Evolutionary conservation across 495 filamentous ascomycete species (phyloP), one percentile per base, ranked within the genome.

Genomic region (Podospora conica): DNA sequence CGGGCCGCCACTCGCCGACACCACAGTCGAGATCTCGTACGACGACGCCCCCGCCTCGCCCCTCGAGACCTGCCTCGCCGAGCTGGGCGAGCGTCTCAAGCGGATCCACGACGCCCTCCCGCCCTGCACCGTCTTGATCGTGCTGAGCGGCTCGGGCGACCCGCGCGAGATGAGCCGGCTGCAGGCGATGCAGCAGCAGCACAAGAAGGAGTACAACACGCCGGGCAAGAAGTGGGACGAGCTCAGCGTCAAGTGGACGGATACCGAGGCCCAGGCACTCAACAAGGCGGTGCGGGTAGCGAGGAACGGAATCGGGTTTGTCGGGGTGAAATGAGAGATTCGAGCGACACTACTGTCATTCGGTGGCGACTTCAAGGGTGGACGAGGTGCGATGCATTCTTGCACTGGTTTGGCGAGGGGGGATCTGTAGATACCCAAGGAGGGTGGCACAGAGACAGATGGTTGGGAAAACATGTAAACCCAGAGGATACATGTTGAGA

Each of bases 81-180:
- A 82, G 9, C 76, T 86, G 22, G 65, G 74, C 3, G 72, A 78
- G 18, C 81, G 88, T 24, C 87, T 98, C 64, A 78, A 84, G 55
- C 78, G 79, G 22, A 86, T 98, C 66, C 87, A 94, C 76, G 87
- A 89, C 6, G 82, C 85, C 3, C 80, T 98, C 3, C 93, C 95
- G 0, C 83, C 85, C 0, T 94, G 92, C 71, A 96, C 96, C 0
- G 87, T 91, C 0, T 86, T 98, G 60, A 84, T 98, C 4, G 88
- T 98, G 11, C 93, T 95, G 77, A 90, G 87, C 61, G 95, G 95
- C 9, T 92, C 89, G 0, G 93, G 96, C 11, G 92, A 98, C 71
- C 92, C 93, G 9, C 83, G 90, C 21, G 88, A 92, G 69, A 86
- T 96, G 78, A 81, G 80, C 62, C 83, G 89, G 12, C 77, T 97